Evolutionary conservation across 1,139 yeast species (phyloP), one percentile per base, ranked within the genome.

Genomic region (Yamadazyma friedrichii): DNA sequence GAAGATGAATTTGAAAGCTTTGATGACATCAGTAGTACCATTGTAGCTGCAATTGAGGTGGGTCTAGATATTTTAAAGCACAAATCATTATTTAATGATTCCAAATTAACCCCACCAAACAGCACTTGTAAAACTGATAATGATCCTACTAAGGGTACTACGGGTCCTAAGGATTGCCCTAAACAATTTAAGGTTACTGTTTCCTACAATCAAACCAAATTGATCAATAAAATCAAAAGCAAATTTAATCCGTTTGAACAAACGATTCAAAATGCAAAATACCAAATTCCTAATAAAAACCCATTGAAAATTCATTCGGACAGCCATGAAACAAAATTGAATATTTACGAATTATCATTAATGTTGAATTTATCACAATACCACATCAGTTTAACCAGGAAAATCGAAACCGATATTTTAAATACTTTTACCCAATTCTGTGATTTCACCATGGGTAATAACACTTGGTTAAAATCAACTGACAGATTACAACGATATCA

Each of bases 381-480:
- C 34, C 22, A 41, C 27, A 28, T 41, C 10, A 31, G 26, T 16
- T 9, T 38, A 10, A 38, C 44, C 10, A 56, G 53, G 31, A 58
- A 58, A 13, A 49, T 67, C 5, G 95, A 88, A 55, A 69, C 70
- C 35, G 74, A 74, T 35, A 74, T 88, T 9, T 62, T 88, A 40
- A 70, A 73, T 25, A 69, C 84, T 17, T 74, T 87, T 45, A 74
- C 72, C 36, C 63, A 70, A 34, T 78, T 75, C 36, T 71, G 85
- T 46, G 78, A 82, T 15, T 88, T 86, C 59, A 78, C 81, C 28
- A 61, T 88, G 26, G 95, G 95, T 4, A 74, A 78, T 49, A 78
- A 77, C 54, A 86, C 95, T 0, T 87, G 95, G 95, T 80, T 85
- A 32, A 72, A 95, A 44, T 94, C 84, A 54, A 84, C 94, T 0